These are phyloP conservation scores for Plenodomus lindquistii DNA, from an alignment of 2,329 filamentous ascomycete species.

Conservation along the genomic window DNA sequence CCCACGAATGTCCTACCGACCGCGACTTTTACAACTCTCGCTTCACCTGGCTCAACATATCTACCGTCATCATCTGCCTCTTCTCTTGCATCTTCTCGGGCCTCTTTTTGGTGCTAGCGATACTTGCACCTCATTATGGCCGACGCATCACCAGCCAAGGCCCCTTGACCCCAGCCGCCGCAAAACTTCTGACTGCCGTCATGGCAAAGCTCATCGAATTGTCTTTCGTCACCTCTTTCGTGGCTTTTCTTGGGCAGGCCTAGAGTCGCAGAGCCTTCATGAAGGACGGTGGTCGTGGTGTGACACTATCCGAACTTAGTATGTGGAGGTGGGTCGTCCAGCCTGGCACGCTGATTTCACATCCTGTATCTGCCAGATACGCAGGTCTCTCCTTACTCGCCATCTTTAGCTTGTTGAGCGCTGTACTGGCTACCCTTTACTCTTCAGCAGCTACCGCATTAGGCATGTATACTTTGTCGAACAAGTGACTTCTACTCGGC, in stretches of 20 bases:
- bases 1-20: conserved; percentile 42
- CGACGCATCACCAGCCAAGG: conserved; percentile 58
- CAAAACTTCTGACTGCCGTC: conserved; percentile 68
- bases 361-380: conserved; percentile 67
- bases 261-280: conserved; percentile 70
- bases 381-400: conserved; percentile 68
- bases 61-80: conserved; percentile 53
- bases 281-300: conserved; percentile 60
- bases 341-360: conserved; percentile 72
- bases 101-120: conserved; percentile 66
- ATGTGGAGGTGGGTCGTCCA: conserved; percentile 71
- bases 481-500: not conserved
- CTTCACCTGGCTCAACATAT: conserved; percentile 54
- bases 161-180: conserved; percentile 62
- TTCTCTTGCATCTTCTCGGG: conserved; percentile 68
- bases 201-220: conserved; percentile 78
- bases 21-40: conserved; percentile 45
- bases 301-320: conserved; percentile 75
- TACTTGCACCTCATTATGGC: conserved; percentile 67
- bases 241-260: conserved; percentile 74
- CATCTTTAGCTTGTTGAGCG: conserved; percentile 64
- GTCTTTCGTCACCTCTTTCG: conserved; percentile 76
- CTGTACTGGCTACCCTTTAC: conserved; percentile 71
- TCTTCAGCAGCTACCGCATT: conserved; percentile 76
- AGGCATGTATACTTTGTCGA: conserved; percentile 35